phyloP scores from a whole-genome alignment of 2,329 filamentous ascomycete species.

The Botryotinia convoluta region DNA sequence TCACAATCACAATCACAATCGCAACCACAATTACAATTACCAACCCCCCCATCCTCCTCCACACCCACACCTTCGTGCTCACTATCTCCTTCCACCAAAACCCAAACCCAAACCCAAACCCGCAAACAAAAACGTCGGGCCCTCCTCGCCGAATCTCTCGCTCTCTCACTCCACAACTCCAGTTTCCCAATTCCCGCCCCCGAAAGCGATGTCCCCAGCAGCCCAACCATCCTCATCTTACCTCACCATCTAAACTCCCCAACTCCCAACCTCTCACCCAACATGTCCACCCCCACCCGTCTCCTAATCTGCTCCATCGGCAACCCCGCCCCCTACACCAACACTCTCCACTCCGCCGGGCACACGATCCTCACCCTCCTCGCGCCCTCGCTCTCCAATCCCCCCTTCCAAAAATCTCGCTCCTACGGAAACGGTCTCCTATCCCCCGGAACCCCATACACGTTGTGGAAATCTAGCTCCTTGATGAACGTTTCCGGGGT shows the following conservation, averaged over 20 bases:
- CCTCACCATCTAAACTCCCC: background rate
- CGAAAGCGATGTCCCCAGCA: background rate
- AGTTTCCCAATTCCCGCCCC: background rate
- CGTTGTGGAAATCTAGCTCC: slow-evolving; percentile 70
- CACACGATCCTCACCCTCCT: slow-evolving; percentile 71
- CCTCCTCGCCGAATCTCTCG: background rate
- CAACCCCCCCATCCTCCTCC: background rate
- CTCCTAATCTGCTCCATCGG: slow-evolving; percentile 85
- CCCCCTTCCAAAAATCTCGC: slow-evolving; percentile 49
- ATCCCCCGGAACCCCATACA: slow-evolving; percentile 52
- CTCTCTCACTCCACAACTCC: background rate
- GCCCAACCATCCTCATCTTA: background rate
- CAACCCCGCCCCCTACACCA: slow-evolving; percentile 72
- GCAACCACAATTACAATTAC: background rate
- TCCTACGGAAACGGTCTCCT: slow-evolving; percentile 50
- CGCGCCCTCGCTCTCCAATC: slow-evolving; percentile 36
- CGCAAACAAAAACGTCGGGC: background rate
- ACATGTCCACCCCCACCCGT: slow-evolving; percentile 40
- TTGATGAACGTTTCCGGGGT: slow-evolving; percentile 84
- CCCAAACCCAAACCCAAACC: background rate
- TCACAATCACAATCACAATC: too few relatives aligned
- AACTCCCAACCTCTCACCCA: background rate
- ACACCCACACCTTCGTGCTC: background rate
- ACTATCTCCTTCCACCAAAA: background rate
- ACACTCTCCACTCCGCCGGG: slow-evolving; percentile 83